Conservation (phyloP, 805 yeast genomes). For the Blastobotrys americana region DNA sequence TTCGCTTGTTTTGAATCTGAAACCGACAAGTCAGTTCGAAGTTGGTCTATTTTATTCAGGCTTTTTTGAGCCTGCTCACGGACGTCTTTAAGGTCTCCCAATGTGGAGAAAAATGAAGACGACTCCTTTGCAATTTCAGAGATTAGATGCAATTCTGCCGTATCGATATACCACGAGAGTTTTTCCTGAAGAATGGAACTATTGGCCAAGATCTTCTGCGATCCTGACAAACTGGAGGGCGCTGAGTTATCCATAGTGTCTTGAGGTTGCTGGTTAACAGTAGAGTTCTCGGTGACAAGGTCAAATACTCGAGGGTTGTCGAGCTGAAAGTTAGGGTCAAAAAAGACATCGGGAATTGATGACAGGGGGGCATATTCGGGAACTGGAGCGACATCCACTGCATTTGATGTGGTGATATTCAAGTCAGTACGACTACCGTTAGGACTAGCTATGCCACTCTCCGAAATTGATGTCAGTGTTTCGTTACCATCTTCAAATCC, state of each 20-base stretch:
- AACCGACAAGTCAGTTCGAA: constrained; percentile 40
- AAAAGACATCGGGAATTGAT: constrained; percentile 63
- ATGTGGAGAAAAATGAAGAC: constrained; percentile 73
- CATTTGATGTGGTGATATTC: background rate
- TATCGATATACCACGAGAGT: constrained; percentile 74
- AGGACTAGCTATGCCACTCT: background rate
- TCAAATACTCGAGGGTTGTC: constrained; percentile 85
- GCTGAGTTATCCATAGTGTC: constrained; percentile 26
- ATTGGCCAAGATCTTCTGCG: constrained; percentile 38
- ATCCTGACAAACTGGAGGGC: constrained; percentile 23
- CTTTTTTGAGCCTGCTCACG: constrained; percentile 44
- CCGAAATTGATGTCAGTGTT: background rate
- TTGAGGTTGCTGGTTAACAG: constrained; percentile 23
- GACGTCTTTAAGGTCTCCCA: constrained; percentile 67
- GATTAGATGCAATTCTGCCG: constrained; percentile 73
- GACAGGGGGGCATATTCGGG: constrained; percentile 27
- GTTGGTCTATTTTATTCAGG: constrained; percentile 38
- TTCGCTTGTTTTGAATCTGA: constrained; percentile 46
- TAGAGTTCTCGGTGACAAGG: constrained; percentile 56
- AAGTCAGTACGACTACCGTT: background rate
- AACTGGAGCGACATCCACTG: constrained; percentile 1
- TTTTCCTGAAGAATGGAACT: constrained; percentile 63
- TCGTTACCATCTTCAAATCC: constrained; percentile 3
- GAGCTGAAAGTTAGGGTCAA: constrained; percentile 60
- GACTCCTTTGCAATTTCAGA: constrained; percentile 81